Base-by-base conservation (phyloP, 768 basidiomycete genomes). In the Pisolithus sp. region DNA sequence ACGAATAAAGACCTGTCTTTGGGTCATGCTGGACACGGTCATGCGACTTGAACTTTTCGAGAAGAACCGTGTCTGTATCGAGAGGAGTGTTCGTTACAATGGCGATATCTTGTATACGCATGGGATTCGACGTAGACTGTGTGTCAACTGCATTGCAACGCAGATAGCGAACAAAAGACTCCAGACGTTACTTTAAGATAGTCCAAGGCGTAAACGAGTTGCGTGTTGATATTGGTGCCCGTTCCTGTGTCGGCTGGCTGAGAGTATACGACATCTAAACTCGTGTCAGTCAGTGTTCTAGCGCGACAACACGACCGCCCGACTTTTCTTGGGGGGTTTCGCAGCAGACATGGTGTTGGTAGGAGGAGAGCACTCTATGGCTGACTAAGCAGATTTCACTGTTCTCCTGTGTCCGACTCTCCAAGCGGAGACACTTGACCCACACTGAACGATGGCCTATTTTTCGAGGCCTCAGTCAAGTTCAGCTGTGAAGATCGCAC, bases 221-320 rank as follows among this genome's bases (percentile, higher is more conserved):
- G 90, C 0, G 92, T 94, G 59, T 90, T 90, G 53, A 88, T 75
- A 73, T 94, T 89, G 48, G 71, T 77, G 9, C 89, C 89, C 15
- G 83, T 80, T 5, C 87, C 87, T 1, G 86, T 89, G 62, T 92
- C 83, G n/a, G 85, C 84, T 15, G 92, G 89, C 66, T 93, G 91
- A 12, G 91, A 89, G 65, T 84, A 90, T 15, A 89, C 86, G 57
- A 89, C 73, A 70, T 80, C 88, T 88, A 61, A 59, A 54, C 30
- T 31, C 9, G 18, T 2, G 30, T 46, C 28, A 46, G 45, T 18
- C 7, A n/a, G 45, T 31, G 21, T n/a, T 9, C 26, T 10, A 46
- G 26, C 17, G 5, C 30, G n/a, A 30, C n/a, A 23, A 18, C 34
- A 34, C 28, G 28, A 30, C 28, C 13, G n/a, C 17, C 45, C 2